A percentile compares a stretch with the other conserved stretches of the same genome.
Evolutionary conservation across 2,329 filamentous ascomycete genomes (phyloP).

Genomic region (Boeremia exigua): DNA sequence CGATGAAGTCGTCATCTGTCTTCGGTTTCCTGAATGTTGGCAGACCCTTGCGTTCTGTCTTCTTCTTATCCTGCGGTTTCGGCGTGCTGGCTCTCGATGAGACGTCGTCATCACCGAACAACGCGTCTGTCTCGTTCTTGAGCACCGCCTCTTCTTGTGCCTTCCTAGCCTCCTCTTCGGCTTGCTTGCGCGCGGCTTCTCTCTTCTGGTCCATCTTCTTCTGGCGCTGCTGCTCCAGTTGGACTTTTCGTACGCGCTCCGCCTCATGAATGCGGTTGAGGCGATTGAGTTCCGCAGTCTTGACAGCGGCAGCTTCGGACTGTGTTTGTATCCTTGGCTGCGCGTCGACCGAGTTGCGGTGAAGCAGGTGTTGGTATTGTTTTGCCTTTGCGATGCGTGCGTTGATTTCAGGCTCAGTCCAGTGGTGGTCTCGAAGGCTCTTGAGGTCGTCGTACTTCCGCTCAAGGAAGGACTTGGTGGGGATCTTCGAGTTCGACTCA

Average conservation of each 20-base stretch:
- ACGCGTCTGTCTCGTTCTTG: constrained; percentile 48
- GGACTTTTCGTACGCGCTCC: constrained; percentile 89
- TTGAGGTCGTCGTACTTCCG: constrained; percentile 84
- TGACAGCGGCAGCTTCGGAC: constrained; percentile 74
- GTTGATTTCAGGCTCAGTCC: constrained; percentile 83
- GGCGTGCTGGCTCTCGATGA: constrained; percentile 49
- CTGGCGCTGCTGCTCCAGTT: constrained; percentile 72
- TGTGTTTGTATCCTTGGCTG: constrained; percentile 61
- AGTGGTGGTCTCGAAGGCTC: constrained; percentile 75
- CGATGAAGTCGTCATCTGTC: constrained; percentile 93
- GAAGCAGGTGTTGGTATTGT: constrained; percentile 55
- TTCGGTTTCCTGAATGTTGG: constrained; percentile 77
- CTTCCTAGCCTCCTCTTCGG: constrained; percentile 60
- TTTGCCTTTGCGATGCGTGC: constrained; percentile 75
- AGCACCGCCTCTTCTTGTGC: constrained; percentile 45
- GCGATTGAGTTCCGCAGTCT: constrained; percentile 80
- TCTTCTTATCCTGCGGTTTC: constrained; percentile 61
- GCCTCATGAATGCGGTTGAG: constrained; percentile 83
- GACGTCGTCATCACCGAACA: constrained; percentile 52
- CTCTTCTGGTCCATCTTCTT: constrained; percentile 44
- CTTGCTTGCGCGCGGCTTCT: constrained; percentile 53
- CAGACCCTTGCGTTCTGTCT: constrained; percentile 59
- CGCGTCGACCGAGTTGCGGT: constrained; percentile 71
- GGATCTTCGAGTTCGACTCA: constrained; percentile 71
- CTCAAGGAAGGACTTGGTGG: constrained; percentile 72